A percentile compares a stretch with the other conserved stretches of the same genome.
Conservation (phyloP, 78 protist genomes). For the Ministeria vibrans region DNA sequence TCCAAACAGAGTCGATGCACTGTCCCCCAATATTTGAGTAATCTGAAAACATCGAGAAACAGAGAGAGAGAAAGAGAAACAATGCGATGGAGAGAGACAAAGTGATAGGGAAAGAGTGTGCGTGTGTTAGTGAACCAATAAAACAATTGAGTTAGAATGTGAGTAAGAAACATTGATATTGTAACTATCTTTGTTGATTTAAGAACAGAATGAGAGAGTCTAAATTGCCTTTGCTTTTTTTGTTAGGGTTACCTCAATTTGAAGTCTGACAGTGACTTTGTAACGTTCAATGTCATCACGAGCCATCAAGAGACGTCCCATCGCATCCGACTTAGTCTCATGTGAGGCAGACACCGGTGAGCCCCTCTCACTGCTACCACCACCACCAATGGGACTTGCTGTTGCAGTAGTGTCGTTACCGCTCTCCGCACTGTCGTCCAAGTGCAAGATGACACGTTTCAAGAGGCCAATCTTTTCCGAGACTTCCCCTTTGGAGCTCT, state of each 20-base stretch:
- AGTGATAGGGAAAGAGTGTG: background rate
- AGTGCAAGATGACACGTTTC: background rate
- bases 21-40: too few relatives aligned
- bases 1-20: too few relatives aligned
- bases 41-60: background rate
- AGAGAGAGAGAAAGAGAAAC: background rate
- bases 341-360: background rate
- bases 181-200: conserved; percentile 52
- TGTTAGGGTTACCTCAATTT: background rate
- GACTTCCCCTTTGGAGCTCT: background rate
- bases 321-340: background rate
- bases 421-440: too few relatives aligned
- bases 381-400: background rate
- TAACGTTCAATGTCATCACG: background rate
- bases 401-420: background rate
- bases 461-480: background rate
- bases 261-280: background rate
- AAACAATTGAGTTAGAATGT: conserved; percentile 8
- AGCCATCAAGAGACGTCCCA: background rate
- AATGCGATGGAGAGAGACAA: background rate
- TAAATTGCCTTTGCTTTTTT: conserved; percentile 22
- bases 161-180: conserved; percentile 42
- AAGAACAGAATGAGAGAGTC: background rate
- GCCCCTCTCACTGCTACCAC: background rate
- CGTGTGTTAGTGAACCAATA: background rate